phyloP scores from a whole-genome alignment of 2,329 filamentous ascomycete species.

The Trichoderma sp. region DNA sequence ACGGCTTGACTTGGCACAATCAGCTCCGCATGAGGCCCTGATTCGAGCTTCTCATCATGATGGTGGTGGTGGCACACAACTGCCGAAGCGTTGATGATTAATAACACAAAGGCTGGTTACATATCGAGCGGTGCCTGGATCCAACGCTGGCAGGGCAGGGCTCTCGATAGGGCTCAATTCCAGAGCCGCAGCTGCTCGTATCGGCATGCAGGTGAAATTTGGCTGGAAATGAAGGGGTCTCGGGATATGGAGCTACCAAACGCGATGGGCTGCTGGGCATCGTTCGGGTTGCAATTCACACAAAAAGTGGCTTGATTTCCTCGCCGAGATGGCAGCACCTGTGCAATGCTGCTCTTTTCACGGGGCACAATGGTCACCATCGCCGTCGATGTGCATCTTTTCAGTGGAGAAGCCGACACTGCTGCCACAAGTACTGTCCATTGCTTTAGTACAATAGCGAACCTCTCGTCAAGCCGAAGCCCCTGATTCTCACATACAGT shows the following conservation, averaged over 20 bases:
- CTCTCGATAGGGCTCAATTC: neutral
- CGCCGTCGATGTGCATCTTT: neutral
- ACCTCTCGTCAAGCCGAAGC: slow-evolving; percentile 3
- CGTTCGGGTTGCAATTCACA: slow-evolving; percentile 5
- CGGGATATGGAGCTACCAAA: slow-evolving; percentile 9
- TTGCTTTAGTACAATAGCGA: neutral
- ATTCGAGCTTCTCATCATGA: neutral
- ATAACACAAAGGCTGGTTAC: neutral
- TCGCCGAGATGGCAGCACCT: slow-evolving; percentile 15
- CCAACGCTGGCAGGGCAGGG: neutral
- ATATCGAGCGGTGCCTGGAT: neutral
- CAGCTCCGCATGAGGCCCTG: neutral
- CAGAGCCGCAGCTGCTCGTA: neutral
- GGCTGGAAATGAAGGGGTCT: slow-evolving; percentile 8
- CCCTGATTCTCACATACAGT: slow-evolving; percentile 7
- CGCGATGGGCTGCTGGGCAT: neutral
- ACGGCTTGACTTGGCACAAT: neutral
- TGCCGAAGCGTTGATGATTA: neutral
- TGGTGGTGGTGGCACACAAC: neutral
- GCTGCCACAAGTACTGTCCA: neutral
- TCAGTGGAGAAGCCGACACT: neutral
- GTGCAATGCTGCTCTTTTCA: slow-evolving; percentile 9
- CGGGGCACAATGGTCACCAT: neutral
- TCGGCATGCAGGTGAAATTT: slow-evolving; percentile 10
- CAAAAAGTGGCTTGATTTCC: neutral